These are phyloP conservation scores for Seiridium cupressi DNA, from an alignment of 2,329 filamentous ascomycete species.

Conservation along the genomic window DNA sequence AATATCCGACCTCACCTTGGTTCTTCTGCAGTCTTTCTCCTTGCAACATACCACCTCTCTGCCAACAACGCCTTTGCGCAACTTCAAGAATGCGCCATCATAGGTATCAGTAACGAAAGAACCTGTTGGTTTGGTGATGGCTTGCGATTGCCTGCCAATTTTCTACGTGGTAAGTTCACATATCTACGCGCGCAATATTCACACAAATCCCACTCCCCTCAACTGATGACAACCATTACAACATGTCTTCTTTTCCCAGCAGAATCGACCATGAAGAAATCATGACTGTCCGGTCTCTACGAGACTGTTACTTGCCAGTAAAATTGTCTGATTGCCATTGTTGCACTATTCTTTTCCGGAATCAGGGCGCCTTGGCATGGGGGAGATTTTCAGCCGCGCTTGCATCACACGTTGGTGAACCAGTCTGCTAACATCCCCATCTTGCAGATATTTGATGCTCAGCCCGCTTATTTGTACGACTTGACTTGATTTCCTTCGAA, in stretches of 20 bases:
- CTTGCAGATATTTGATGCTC: not conserved
- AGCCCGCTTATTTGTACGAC: too few species aligned
- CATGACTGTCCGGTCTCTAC: slow-evolving; percentile 64
- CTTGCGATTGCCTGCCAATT: too few species aligned
- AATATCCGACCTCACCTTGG: slow-evolving; percentile 26
- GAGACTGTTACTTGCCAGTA: slow-evolving; percentile 92
- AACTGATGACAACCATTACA: slow-evolving; percentile 70
- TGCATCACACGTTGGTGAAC: not conserved
- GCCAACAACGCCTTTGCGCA: slow-evolving; percentile 10
- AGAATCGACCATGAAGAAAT: slow-evolving; percentile 85
- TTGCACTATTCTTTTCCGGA: not conserved
- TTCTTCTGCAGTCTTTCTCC: not conserved
- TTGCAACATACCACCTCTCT: not conserved
- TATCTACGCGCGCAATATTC: too few species aligned
- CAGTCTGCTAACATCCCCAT: not conserved
- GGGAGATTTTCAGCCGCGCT: not conserved
- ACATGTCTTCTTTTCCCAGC: slow-evolving; percentile 82
- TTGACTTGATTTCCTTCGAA: too few species aligned
- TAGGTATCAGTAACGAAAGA: too few species aligned
- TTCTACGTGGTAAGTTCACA: too few species aligned
- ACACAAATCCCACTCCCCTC: slow-evolving; percentile 22
- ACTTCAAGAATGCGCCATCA: too few species aligned
- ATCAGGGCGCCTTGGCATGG: not conserved
- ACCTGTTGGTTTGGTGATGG: too few species aligned
- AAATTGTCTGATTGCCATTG: slow-evolving; percentile 64